Evolutionary conservation across 2,329 filamentous ascomycete species (phyloP), one percentile per base, ranked within the genome.

Genomic region (Botrytis pseudocinerea): DNA sequence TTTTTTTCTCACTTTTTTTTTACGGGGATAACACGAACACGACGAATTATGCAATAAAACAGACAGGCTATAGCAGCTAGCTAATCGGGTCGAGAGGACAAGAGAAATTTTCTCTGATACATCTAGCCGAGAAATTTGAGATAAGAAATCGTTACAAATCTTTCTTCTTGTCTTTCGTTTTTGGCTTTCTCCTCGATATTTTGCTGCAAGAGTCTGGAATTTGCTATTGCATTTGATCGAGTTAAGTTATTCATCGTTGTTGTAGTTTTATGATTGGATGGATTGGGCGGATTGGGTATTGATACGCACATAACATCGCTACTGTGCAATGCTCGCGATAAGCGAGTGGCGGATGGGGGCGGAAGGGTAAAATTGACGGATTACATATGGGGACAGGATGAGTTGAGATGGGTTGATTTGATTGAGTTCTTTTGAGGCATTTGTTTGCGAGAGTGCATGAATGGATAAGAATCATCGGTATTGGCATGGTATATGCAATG

Each of bases 1-100:
- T 44, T 54, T 71, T 66, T 32, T 32, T 32, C 32, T 32, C 32
- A 32, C 32, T 32, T 32, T 62, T 54, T 63, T 40, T 59, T 38
- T 38, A 64, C 59, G 69, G 46, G 61, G 61, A 71, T 71, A 71
- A 66, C 35, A 64, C 32, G 60, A 51, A 54, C 69, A 57, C 48
- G 65, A 68, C 38, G 48, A 57, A 57, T 57, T 42, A 32, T 68
- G 65, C 65, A 57, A 68, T 32, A 16, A 68, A 57, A 8, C 48
- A 68, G 38, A 68, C 25, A 68, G 48, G 38, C 35, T 54, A 32
- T 57, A 32, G 25, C 65, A 68, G 48, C 5, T 38, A 54, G 32
- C 63, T 66, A 54, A 66, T 51, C n/a, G 48, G 32, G 18, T 42
- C 18, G 65, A 68, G 48, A 57, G 16, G 18, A 42, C 22, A 10